A percentile compares a stretch with the other conserved stretches of the same genome.
Evolutionary conservation across 2,329 filamentous ascomycete genomes (phyloP).

Genomic region (Sordariomycetes sp.): DNA sequence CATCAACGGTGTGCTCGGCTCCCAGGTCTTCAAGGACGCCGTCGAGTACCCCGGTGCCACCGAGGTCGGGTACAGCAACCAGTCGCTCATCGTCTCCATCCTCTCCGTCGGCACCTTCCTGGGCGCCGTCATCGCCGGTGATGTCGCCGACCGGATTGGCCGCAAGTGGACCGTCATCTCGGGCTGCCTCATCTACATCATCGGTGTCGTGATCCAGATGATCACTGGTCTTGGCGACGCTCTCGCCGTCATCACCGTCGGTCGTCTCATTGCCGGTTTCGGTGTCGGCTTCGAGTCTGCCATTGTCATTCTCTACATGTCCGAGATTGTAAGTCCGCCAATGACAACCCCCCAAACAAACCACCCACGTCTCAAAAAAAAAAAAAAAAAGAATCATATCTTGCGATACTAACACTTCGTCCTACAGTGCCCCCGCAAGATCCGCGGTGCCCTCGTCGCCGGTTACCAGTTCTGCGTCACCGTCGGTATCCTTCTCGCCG

Average conservation of each 20-base stretch:
- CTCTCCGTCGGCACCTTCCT: constrained; percentile 70
- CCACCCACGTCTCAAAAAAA: too few relatives aligned
- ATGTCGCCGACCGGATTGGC: constrained; percentile 62
- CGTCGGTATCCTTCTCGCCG: constrained; percentile 62
- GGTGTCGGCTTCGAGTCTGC: constrained; percentile 74
- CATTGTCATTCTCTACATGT: constrained; percentile 79
- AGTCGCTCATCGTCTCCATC: constrained; percentile 57
- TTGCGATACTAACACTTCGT: background rate
- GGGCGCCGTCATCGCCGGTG: constrained; percentile 63
- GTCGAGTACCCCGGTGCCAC: constrained; percentile 28
- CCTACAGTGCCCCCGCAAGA: constrained; percentile 46
- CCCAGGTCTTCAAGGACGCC: constrained; percentile 33
- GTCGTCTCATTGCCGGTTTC: constrained; percentile 62
- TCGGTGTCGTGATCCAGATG: constrained; percentile 58
- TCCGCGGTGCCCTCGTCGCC: constrained; percentile 65
- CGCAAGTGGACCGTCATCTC: constrained; percentile 59
- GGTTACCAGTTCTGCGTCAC: constrained; percentile 79
- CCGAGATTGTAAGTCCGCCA: constrained; percentile 48
- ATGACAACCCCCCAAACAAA: constrained; percentile 4
- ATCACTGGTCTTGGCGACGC: constrained; percentile 28
- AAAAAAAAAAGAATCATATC: too few relatives aligned
- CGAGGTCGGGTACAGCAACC: constrained; percentile 24
- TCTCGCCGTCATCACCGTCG: constrained; percentile 52
- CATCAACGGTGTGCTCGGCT: constrained; percentile 51
- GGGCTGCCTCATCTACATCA: constrained; percentile 57